Percentiles rank a stretch among this genome's conserved stretches.
Evolutionary conservation across 2,329 filamentous ascomycete genomes (phyloP).

Genomic region (Myotisia sp.): DNA sequence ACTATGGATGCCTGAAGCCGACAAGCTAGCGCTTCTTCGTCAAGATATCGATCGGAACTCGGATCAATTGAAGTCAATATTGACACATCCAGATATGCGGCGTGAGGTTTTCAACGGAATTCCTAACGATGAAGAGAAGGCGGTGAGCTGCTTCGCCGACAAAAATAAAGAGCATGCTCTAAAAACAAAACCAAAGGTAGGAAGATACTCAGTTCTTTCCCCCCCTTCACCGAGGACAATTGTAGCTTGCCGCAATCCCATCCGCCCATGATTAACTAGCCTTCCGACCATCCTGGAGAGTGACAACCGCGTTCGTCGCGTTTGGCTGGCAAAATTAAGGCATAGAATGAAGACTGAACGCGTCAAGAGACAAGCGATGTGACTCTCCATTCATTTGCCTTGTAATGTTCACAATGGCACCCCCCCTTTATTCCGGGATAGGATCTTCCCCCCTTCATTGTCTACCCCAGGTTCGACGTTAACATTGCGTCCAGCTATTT

Average conservation of each 20-base stretch:
- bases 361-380: too few relatives aligned
- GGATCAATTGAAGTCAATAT: constrained; percentile 51
- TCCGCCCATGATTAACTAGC: neutral
- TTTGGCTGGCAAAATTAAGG: neutral
- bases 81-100: constrained; percentile 48
- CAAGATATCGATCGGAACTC: constrained; percentile 62
- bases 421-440: too few relatives aligned
- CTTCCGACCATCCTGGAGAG: neutral
- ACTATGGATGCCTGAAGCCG: constrained; percentile 62
- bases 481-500: too few relatives aligned
- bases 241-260: too few relatives aligned
- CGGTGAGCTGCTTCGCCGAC: constrained; percentile 53
- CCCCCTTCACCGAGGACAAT: neutral
- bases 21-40: constrained; percentile 52
- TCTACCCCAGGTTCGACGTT: too few relatives aligned
- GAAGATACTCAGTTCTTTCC: constrained; percentile 12
- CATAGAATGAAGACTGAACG: neutral
- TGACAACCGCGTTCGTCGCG: neutral
- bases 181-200: constrained; percentile 74
- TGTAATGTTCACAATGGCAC: too few relatives aligned
- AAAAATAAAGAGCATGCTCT: constrained; percentile 61
- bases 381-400: too few relatives aligned
- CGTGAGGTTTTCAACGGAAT: constrained; percentile 49
- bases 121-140: constrained; percentile 43
- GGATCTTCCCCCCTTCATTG: too few relatives aligned